Base-by-base conservation (phyloP, 345 rosid genomes). In the Citrus mangshanensis region DNA sequence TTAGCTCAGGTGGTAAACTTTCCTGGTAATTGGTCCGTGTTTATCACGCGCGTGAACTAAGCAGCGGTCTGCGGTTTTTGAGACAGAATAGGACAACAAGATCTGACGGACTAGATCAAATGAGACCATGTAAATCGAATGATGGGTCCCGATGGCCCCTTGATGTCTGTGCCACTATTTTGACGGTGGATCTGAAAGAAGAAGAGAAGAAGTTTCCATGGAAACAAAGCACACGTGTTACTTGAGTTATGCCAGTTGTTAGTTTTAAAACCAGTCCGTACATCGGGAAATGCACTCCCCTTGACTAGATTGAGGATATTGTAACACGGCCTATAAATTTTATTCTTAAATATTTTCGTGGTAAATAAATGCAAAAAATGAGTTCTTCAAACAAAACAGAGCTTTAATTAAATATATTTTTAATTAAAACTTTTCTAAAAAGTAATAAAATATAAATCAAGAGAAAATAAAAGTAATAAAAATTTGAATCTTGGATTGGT, bases 161-260 rank as follows among this genome's bases (percentile, higher is more conserved):
- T 16, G 21, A 73, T 10, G 24, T 9, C 21, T 2, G 30, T 55
- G 63, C 22, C 75, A 55, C 51, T 72, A 40, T 72, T 7, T 32
- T 55, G 78, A 63, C 78, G 70, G 78, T 75, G 78, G 70, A 62
- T 75, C 70, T 60, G 35, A 46, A 63, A 27, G 64, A n/a, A 1
- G 69, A 65, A 4, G 35, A 1, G 35, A 32, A n/a, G 78, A 75
- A 75, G 18, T 28, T 75, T 75, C 78, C 78, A 62, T 37, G 60
- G 42, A 42, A 63, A 38, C 37, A 9, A 38, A 61, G 28, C 54
- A 3, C 78, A 75, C 70, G 78, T 75, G 78, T 37, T 75, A 8
- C 30, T 40, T 63, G 46, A 27, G 60, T 25, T 32, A 7, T 1
- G n/a, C 21, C 21, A 32, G 69, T 19, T 72, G 64, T 7, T 37